Conservation (phyloP, 768 basidiomycete species). For the Rhodotorula paludigena region DNA sequence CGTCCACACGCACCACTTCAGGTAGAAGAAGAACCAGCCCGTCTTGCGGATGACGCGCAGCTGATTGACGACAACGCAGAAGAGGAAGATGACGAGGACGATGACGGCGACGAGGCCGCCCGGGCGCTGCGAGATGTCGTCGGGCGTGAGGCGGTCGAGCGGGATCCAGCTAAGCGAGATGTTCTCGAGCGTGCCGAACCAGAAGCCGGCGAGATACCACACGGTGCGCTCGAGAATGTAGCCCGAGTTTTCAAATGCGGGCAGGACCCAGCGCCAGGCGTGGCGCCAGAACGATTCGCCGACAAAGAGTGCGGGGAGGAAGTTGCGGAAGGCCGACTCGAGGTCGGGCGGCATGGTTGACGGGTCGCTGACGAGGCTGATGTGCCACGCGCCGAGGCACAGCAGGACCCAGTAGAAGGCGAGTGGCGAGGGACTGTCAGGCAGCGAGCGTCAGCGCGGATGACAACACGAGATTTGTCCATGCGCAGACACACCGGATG, state of each 20-base stretch:
- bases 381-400: slow-evolving; percentile 66
- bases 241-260: slow-evolving; percentile 55
- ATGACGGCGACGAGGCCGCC: slow-evolving; percentile 57
- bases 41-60: slow-evolving; percentile 75
- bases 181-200: slow-evolving; percentile 72
- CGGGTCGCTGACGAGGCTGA: slow-evolving; percentile 69
- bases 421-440: slow-evolving; percentile 58
- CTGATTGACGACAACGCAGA: slow-evolving; percentile 62
- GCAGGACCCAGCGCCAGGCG: slow-evolving; percentile 68
- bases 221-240: slow-evolving; percentile 68
- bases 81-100: slow-evolving; percentile 57
- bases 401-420: slow-evolving; percentile 51
- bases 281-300: slow-evolving; percentile 73
- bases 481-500: slow-evolving; percentile 65
- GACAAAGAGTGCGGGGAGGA: slow-evolving; percentile 72
- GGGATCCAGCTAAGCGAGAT: slow-evolving; percentile 53
- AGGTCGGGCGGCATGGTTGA: slow-evolving; percentile 46
- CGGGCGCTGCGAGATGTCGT: slow-evolving; percentile 61
- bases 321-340: slow-evolving; percentile 66
- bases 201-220: slow-evolving; percentile 70
- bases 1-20: slow-evolving; percentile 63
- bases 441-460: background rate
- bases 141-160: slow-evolving; percentile 66
- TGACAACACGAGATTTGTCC: slow-evolving; percentile 64
- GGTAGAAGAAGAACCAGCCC: slow-evolving; percentile 72